Evolutionary conservation across 108 stramenopile genomes (phyloP).

Genomic region (Poteriospumella lacustris): DNA sequence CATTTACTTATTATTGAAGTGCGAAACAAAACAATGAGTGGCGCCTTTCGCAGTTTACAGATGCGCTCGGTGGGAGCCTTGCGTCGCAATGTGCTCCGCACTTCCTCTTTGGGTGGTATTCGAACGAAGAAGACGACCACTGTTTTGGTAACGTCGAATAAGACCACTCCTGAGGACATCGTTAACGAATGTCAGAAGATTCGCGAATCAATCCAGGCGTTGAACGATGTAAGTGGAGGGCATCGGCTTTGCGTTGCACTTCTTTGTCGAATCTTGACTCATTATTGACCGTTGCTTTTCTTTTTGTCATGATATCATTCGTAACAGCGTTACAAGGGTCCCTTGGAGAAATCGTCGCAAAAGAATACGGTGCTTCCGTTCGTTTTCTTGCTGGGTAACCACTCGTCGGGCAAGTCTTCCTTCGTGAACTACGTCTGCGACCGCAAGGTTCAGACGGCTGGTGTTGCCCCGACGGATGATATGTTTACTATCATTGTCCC

Average conservation of each 20-base stretch:
- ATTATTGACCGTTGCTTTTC: too few relatives aligned
- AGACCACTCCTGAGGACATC: slow-evolving; percentile 2
- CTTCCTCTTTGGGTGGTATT: too few relatives aligned
- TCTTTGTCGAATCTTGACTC: too few relatives aligned
- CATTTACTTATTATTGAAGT: too few relatives aligned
- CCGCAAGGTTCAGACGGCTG: slow-evolving; percentile 83
- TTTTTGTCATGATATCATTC: too few relatives aligned
- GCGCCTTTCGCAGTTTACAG: too few relatives aligned
- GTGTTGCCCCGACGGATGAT: slow-evolving; percentile 99
- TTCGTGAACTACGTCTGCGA: slow-evolving; percentile 93
- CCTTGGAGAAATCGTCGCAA: slow-evolving; percentile 48
- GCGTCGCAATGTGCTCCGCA: too few relatives aligned
- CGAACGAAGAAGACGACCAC: too few relatives aligned
- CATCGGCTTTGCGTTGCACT: too few relatives aligned
- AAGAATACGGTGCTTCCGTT: slow-evolving; percentile 75
- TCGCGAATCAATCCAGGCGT: neutral
- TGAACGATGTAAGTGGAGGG: slow-evolving; percentile 2
- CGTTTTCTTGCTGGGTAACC: slow-evolving; percentile 93
- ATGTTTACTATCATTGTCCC: slow-evolving; percentile 94
- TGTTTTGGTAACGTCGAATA: too few relatives aligned
- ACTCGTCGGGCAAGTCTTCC: slow-evolving; percentile 81
- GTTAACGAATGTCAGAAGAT: neutral
- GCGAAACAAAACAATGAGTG: too few relatives aligned
- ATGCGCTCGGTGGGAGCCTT: too few relatives aligned
- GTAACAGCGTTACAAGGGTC: slow-evolving; percentile 40